phyloP scores from a whole-genome alignment of 139 green algal genomes.

The Picochlorum sp. region DNA sequence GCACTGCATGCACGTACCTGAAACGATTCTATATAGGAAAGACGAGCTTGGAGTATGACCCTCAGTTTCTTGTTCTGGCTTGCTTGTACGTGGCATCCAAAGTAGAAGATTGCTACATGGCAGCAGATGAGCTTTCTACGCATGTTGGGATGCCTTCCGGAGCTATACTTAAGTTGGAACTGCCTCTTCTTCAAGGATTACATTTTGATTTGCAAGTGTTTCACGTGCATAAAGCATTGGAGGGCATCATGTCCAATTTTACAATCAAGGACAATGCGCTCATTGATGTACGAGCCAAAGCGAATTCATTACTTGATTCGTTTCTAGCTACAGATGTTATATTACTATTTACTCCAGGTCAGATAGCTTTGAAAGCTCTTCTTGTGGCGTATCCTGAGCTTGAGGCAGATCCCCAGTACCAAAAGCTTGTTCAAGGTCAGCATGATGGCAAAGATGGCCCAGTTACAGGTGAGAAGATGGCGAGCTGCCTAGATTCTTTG shows the following conservation, averaged over 20 bases:
- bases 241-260: conserved; percentile 23
- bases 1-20: conserved; percentile 49
- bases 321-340: conserved; percentile 66
- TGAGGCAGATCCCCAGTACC: no score
- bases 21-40: conserved; percentile 62
- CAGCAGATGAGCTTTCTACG: conserved; percentile 48
- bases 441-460: no score
- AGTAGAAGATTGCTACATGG: conserved; percentile 70
- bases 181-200: conserved; percentile 41
- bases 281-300: background rate
- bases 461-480: no score
- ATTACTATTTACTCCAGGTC: conserved; percentile 48
- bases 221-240: conserved; percentile 48
- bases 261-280: conserved; percentile 6
- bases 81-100: conserved; percentile 76
- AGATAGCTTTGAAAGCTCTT: conserved; percentile 37
- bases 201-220: conserved; percentile 70
- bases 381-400: no score
- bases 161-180: conserved; percentile 34
- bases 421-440: no score
- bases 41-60: conserved; percentile 52
- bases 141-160: conserved; percentile 17
- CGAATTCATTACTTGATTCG: conserved; percentile 32
- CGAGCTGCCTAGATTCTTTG: no score
- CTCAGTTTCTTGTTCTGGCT: conserved; percentile 53